phyloP scores from a whole-genome alignment of 306 rosid genomes.

The Parietaria judaica region DNA sequence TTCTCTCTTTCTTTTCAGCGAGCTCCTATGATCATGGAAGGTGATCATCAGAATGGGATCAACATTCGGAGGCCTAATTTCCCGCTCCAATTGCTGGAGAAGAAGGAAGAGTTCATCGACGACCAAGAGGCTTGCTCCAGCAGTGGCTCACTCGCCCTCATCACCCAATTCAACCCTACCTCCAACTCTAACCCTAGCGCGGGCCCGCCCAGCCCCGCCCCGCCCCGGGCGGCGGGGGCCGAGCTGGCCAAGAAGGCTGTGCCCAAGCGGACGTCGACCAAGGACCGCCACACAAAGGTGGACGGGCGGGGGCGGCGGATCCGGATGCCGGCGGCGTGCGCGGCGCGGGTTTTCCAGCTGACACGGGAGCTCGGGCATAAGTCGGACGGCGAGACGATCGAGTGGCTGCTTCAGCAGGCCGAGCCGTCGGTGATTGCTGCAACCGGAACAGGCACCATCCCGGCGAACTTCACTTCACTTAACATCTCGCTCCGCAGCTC shows the following conservation, averaged over 20 bases:
- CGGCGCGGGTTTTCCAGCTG: conserved; percentile 89
- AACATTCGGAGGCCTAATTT: conserved; percentile 73
- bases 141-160: background rate
- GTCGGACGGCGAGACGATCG: conserved; percentile 89
- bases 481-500: conserved; percentile 96
- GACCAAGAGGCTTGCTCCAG: conserved; percentile 1
- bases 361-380: conserved; percentile 87
- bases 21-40: conserved; percentile 70
- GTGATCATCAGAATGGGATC: conserved; percentile 50
- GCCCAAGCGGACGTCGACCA: conserved; percentile 62
- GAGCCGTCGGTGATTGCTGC: conserved; percentile 91
- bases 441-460: conserved; percentile 90
- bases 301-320: conserved; percentile 98
- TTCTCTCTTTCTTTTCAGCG: background rate
- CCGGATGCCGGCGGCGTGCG: conserved; percentile 98
- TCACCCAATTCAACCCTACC: background rate
- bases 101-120: conserved; percentile 29
- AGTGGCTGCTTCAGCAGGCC: conserved; percentile 95
- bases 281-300: conserved; percentile 87
- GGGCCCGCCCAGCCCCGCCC: background rate
- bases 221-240: background rate
- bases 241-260: conserved; percentile 42
- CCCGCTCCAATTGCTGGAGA: conserved; percentile 78
- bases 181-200: background rate
- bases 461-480: conserved; percentile 84